These are phyloP conservation scores for Neohortaea acidophila DNA, from an alignment of 495 filamentous ascomycete genomes.

Conservation along the genomic window DNA sequence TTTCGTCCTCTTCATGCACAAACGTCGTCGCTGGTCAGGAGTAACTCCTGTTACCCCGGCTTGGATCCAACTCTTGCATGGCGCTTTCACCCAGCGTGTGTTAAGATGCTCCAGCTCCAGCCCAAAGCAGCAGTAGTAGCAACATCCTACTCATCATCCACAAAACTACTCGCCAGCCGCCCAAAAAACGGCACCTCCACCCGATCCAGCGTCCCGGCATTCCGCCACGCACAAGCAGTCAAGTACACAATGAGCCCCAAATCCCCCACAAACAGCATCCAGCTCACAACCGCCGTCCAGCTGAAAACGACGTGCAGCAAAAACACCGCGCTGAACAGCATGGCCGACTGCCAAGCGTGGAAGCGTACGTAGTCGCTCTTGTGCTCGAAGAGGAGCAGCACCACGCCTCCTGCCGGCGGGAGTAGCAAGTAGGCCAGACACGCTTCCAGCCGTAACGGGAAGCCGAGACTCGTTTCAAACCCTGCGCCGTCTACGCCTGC, in stretches of 20 bases:
- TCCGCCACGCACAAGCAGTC: conserved; percentile 62
- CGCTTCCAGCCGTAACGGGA: conserved; percentile 66
- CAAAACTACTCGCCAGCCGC: conserved; percentile 67
- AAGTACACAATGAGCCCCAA: conserved; percentile 62
- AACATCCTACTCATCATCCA: conserved; percentile 96
- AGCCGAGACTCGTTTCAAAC: conserved; percentile 56
- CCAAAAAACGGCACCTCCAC: conserved; percentile 86
- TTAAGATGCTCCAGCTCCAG: too few relatives aligned
- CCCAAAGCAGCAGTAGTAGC: too few relatives aligned
- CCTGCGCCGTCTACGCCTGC: conserved; percentile 29
- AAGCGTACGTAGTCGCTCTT: conserved; percentile 96
- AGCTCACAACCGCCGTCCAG: conserved; percentile 71
- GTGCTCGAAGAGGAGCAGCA: conserved; percentile 72
- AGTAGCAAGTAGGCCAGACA: conserved; percentile 76
- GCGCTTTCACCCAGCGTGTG: too few relatives aligned
- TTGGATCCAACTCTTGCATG: too few relatives aligned
- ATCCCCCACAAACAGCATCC: conserved; percentile 65
- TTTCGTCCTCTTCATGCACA: too few relatives aligned
- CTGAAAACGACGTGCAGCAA: conserved; percentile 71
- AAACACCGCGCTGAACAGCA: conserved; percentile 75
- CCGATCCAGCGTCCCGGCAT: conserved; percentile 84
- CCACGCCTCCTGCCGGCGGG: conserved; percentile 73
- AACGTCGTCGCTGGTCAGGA: too few relatives aligned
- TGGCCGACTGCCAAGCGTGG: conserved; percentile 86
- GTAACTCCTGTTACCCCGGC: too few relatives aligned